phyloP scores from a whole-genome alignment of 2,329 filamentous ascomycete species.

The Torrubiella hemipterigena region DNA sequence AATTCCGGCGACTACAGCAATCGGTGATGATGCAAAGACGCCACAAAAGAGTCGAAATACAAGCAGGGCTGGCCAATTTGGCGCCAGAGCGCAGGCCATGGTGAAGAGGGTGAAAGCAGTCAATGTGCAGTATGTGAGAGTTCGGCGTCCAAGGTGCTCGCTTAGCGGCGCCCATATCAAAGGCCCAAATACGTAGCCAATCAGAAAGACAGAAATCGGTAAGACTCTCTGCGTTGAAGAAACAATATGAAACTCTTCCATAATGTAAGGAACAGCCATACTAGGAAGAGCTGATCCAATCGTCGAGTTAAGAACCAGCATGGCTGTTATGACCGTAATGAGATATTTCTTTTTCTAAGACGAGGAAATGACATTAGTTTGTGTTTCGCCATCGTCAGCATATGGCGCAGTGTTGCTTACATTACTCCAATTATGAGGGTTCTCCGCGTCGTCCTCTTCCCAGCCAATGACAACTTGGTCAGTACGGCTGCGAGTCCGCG shows the following conservation, averaged over 20 bases:
- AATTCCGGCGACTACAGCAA: constrained; percentile 50
- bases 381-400: too few relatives aligned
- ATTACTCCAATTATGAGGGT: constrained; percentile 39
- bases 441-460: constrained; percentile 35
- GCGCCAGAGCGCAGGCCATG: constrained; percentile 43
- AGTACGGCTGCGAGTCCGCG: constrained; percentile 18
- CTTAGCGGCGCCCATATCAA: constrained; percentile 53
- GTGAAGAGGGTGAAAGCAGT: constrained; percentile 36
- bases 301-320: constrained; percentile 55
- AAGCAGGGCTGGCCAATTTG: constrained; percentile 38
- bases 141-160: constrained; percentile 49
- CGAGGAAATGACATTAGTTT: too few relatives aligned
- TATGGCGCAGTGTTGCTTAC: too few relatives aligned
- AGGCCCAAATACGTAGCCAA: constrained; percentile 51
- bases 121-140: constrained; percentile 32
- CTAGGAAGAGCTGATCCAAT: constrained; percentile 54
- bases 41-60: constrained; percentile 43
- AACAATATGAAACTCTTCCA: constrained; percentile 42
- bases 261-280: constrained; percentile 48
- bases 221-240: constrained; percentile 33
- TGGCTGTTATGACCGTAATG: constrained; percentile 42
- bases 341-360: constrained; percentile 7
- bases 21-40: constrained; percentile 43
- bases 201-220: constrained; percentile 50
- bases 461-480: constrained; percentile 28